Evolutionary conservation across 306 rosid genomes (phyloP), one percentile per base, ranked within the genome.

Genomic region (Heteromeles arbutifolia): DNA sequence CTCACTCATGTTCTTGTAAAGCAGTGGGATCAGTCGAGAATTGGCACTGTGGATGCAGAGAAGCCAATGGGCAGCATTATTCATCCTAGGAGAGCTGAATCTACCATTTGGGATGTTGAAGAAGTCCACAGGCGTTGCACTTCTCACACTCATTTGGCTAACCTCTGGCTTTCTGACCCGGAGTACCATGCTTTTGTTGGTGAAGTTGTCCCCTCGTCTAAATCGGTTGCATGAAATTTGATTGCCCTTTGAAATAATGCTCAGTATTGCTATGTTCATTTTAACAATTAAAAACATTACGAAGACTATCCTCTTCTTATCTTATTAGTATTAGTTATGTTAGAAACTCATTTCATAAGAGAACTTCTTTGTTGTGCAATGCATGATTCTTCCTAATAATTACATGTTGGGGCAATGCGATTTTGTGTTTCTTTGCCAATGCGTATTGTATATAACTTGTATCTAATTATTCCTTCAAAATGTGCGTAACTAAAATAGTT

Each of bases 11-110:
- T 31, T 69, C 76, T 83, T 25, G 75, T 78, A 10, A 78, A 78
- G 73, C 70, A 78, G 61, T 86, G 89, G 89, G 89, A 86, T n/a
- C 12, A 22, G 39, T 58, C 84, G 5, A 83, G 85, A 43, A 62
- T 67, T 50, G 85, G 85, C 7, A 56, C 68, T 19, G 62, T 58
- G 18, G 80, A 83, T 17, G 80, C 39, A 21, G 75, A 28, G n/a
- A 81, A 64, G 67, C 73, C 83, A 24, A 18, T 83, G 78, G 71
- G 41, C 18, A 4, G 31, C 43, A 72, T 83, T 8, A 3, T 81
- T 1, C 31, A 11, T 18, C 69, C 57, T 50, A 48, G 25, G 19
- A 77, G 61, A 1, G 89, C 82, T 14, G 80, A 78, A 59, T 21
- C 32, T 5, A 58, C 68, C 24, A 19, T 86, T 1, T 86, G 87